phyloP scores from a whole-genome alignment of 306 rosid species.

The Calophaca sinica region DNA sequence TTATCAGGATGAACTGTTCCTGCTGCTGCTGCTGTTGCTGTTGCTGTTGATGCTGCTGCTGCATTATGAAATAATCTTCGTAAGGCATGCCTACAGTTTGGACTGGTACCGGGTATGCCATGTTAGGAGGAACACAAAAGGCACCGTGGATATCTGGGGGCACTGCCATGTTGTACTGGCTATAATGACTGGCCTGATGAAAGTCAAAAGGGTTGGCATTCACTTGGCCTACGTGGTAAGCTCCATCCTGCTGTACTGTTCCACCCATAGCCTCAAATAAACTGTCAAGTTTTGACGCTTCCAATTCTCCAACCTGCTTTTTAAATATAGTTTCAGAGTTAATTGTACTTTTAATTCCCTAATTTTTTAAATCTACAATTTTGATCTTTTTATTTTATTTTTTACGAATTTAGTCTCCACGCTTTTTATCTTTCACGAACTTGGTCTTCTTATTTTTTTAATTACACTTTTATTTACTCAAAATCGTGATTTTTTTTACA shows the following conservation, averaged over 20 bases:
- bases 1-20: conserved; percentile 15
- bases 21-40: conserved; percentile 30
- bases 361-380: too few relatives aligned
- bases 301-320: conserved; percentile 41
- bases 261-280: neutral
- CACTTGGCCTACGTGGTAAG: conserved; percentile 14
- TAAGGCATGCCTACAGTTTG: conserved; percentile 21
- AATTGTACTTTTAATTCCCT: too few relatives aligned
- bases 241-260: conserved; percentile 38
- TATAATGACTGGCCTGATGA: neutral
- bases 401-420: too few relatives aligned
- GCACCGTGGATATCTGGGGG: neutral
- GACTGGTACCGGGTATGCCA: neutral
- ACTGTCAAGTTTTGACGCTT: neutral
- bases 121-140: conserved; percentile 10
- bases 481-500: too few relatives aligned
- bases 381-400: too few relatives aligned
- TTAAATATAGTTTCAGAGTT: conserved; percentile 5
- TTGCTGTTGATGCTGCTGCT: conserved; percentile 8
- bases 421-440: too few relatives aligned
- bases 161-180: neutral
- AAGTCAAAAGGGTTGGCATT: conserved; percentile 51
- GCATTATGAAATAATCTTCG: conserved; percentile 39
- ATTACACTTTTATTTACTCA: too few relatives aligned
- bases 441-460: too few relatives aligned